These are phyloP conservation scores for Calonectria pauciramosa DNA, from an alignment of 2,329 filamentous ascomycete species.

Conservation along the genomic window DNA sequence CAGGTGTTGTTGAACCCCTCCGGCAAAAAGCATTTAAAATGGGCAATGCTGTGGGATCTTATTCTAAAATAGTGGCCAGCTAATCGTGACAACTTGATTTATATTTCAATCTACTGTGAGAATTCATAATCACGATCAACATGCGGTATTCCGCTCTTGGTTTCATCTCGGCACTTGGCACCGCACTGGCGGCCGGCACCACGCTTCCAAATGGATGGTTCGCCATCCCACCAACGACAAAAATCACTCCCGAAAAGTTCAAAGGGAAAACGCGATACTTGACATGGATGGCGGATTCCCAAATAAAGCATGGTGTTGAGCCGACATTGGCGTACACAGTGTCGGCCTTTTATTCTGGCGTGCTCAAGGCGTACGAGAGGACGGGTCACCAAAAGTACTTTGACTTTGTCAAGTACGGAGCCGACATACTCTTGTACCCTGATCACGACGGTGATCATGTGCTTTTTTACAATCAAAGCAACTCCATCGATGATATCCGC, in stretches of 20 bases:
- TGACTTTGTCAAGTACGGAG: not conserved
- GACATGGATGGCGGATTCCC: not conserved
- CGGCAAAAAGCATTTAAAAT: not conserved
- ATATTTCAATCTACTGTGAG: rapidly evolving
- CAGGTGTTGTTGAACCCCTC: not conserved
- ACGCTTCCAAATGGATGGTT: slow-evolving; percentile 1
- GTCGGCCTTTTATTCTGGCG: not conserved
- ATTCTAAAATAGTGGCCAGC: not conserved
- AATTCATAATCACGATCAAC: too few relatives aligned
- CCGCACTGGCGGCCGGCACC: not conserved
- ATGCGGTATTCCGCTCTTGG: not conserved
- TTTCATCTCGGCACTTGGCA: not conserved
- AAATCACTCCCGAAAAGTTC: not conserved
- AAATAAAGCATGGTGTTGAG: not conserved
- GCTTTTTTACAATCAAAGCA: slow-evolving; percentile 1
- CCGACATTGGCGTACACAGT: not conserved
- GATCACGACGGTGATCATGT: not conserved
- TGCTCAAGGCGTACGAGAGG: not conserved
- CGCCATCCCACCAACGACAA: not conserved
- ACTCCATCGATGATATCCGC: slow-evolving; percentile 1
- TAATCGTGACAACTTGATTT: not conserved
- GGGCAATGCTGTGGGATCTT: not conserved
- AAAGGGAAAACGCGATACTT: not conserved
- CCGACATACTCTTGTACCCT: not conserved
- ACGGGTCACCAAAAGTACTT: not conserved